Evolutionary conservation across 768 basidiomycete species (phyloP).

Genomic region (Leccinum imitatum): DNA sequence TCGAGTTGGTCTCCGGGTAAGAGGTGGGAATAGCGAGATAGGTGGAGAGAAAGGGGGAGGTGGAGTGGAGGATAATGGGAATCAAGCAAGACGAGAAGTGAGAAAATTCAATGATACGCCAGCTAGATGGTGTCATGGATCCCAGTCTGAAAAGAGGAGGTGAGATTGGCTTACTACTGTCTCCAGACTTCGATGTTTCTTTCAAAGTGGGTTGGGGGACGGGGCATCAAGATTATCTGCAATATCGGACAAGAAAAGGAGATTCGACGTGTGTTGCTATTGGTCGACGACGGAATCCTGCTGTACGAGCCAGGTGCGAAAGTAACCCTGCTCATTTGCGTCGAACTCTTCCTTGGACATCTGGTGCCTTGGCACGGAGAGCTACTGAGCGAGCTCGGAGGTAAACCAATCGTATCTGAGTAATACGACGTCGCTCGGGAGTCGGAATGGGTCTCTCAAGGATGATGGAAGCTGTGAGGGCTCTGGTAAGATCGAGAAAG

Average conservation of each 20-base stretch:
- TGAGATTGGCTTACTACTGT: conserved; percentile 65
- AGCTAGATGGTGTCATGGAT: conserved; percentile 43
- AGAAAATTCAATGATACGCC: conserved; percentile 92
- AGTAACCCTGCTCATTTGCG: conserved; percentile 82
- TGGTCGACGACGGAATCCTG: conserved; percentile 58
- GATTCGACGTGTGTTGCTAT: conserved; percentile 43
- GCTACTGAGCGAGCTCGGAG: conserved; percentile 3
- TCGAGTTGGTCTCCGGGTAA: background rate
- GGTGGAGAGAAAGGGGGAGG: conserved; percentile 71
- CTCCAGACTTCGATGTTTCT: conserved; percentile 94
- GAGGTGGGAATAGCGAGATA: conserved; percentile 46
- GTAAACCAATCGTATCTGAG: conserved; percentile 26
- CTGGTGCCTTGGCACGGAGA: conserved; percentile 53
- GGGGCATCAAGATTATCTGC: conserved; percentile 39
- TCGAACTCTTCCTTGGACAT: conserved; percentile 90
- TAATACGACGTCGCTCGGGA: conserved; percentile 41
- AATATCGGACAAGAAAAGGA: conserved; percentile 2
- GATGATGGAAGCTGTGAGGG: conserved; percentile 51
- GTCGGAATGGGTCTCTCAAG: conserved; percentile 50
- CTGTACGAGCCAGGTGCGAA: conserved; percentile 72
- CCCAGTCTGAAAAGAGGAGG: conserved; percentile 5
- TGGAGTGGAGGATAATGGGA: conserved; percentile 87
- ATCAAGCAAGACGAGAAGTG: conserved; percentile 86
- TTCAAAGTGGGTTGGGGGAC: conserved; percentile 80
- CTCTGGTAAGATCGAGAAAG: conserved; percentile 61